Evolutionary conservation across 2,329 filamentous ascomycete species (phyloP), one percentile per base, ranked within the genome.

Genomic region (Zasmidium citrigriseum): DNA sequence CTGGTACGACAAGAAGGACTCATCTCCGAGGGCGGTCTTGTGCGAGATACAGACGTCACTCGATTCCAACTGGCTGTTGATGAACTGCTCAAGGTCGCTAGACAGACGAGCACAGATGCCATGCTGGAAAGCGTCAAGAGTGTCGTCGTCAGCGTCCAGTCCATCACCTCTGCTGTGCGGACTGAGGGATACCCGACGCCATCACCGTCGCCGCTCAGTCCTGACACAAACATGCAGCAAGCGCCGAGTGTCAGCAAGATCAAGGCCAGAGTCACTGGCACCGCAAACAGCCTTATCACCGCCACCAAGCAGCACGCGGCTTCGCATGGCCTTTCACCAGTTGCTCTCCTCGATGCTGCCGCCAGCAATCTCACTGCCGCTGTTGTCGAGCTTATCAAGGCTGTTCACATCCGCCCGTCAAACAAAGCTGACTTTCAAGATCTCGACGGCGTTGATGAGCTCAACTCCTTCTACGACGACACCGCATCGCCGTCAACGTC

Each of bases 1-100:
- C 84, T 87, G 62, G 76, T 87, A 44, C 84, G 84, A 52, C 86
- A 90, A 53, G 84, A 83, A 69, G 85, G 82, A 23, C 56, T 73
- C 21, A 61, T 74, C 38, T 69, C 89, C 38, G 84, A 88, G 12
- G 84, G 87, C 59, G 95, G 95, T 4, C 74, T 95, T 21, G 86
- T 99, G 67, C 93, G 90, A 76, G 95, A 97, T 74, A 84, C 97
- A 12, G 90, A 97, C 72, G 86, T 99, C 64, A 97, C 93, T 52
- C 93, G 91, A 70, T 98, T 96, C 78, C 95, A 99, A 74, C 88
- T 98, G 60, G 86, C 92, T 21, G 90, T 99, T 61, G 93, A 99
- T 71, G 93, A 98, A 68, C 82, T 98, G 41, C 81, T 99, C 34
- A 88, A 88, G 63, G 84, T 83, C 44, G 91, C 92, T 18, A 87